Conservation (phyloP, 164 flowering plant genomes). For the Sextonia rubra region DNA sequence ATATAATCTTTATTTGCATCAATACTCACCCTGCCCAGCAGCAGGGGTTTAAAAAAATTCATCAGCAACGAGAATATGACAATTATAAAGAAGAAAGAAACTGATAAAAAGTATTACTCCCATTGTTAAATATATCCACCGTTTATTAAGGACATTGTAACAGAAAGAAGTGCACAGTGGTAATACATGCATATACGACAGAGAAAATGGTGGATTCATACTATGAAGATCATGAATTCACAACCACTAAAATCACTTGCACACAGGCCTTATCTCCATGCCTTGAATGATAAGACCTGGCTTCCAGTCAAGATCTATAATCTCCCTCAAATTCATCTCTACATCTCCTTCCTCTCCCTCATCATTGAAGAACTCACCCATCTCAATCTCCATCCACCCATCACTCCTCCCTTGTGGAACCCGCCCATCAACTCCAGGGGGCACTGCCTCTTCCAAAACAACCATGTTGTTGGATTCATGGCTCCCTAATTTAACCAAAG, state of each 20-base stretch:
- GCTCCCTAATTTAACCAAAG: constrained; percentile 12
- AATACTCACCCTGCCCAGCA: no score
- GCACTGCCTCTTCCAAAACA: neutral
- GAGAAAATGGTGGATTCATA: no score
- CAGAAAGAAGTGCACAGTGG: no score
- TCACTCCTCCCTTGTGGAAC: constrained; percentile 32
- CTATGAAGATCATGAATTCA: neutral
- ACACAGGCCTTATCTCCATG: constrained; percentile 54
- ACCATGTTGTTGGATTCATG: neutral
- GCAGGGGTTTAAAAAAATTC: no score
- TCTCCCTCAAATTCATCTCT: constrained; percentile 36
- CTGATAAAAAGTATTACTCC: no score
- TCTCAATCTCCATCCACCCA: constrained; percentile 53
- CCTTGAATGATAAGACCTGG: constrained; percentile 52
- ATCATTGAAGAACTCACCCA: constrained; percentile 42
- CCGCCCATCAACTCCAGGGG: neutral
- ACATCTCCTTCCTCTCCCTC: constrained; percentile 32
- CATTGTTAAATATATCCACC: no score
- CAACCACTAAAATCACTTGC: neutral
- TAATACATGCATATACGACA: no score
- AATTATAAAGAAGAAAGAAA: no score
- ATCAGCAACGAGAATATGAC: no score
- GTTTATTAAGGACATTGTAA: no score
- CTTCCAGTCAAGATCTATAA: constrained; percentile 31
- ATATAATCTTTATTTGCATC: no score